phyloP scores from a whole-genome alignment of 768 basidiomycete genomes.

The Cystobasidium tubakii region DNA sequence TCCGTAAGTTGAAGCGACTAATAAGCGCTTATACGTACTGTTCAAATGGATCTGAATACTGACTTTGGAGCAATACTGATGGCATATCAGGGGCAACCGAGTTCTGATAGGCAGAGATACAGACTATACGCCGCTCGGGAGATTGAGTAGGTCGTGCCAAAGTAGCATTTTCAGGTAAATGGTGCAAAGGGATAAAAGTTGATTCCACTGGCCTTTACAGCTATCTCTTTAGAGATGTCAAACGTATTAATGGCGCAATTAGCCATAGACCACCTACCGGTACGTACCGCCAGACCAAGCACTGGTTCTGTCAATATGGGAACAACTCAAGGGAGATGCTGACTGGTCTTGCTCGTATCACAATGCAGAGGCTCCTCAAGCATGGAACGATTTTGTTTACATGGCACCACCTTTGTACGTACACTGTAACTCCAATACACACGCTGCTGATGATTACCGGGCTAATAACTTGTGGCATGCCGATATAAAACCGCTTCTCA shows the following conservation, averaged over 20 bases:
- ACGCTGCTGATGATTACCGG: too few relatives aligned
- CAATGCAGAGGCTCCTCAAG: neutral
- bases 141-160: conserved; percentile 49
- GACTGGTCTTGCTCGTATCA: neutral
- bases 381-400: conserved; percentile 22
- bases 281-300: conserved; percentile 54
- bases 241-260: conserved; percentile 58
- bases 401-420: conserved; percentile 22
- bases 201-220: neutral
- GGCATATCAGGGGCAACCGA: neutral
- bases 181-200: conserved; percentile 52
- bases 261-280: conserved; percentile 57
- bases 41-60: too few relatives aligned
- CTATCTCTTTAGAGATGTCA: conserved; percentile 46
- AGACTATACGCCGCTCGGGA: conserved; percentile 53
- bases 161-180: conserved; percentile 49
- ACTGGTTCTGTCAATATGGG: too few relatives aligned
- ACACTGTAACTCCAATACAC: neutral
- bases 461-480: too few relatives aligned
- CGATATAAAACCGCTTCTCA: conserved; percentile 50
- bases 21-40: neutral
- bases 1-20: neutral
- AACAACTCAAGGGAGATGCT: neutral
- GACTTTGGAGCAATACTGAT: neutral
- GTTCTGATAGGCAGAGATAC: conserved; percentile 5